Base-by-base conservation (phyloP, 2,329 filamentous ascomycete genomes). In the Colletotrichum navitas region DNA sequence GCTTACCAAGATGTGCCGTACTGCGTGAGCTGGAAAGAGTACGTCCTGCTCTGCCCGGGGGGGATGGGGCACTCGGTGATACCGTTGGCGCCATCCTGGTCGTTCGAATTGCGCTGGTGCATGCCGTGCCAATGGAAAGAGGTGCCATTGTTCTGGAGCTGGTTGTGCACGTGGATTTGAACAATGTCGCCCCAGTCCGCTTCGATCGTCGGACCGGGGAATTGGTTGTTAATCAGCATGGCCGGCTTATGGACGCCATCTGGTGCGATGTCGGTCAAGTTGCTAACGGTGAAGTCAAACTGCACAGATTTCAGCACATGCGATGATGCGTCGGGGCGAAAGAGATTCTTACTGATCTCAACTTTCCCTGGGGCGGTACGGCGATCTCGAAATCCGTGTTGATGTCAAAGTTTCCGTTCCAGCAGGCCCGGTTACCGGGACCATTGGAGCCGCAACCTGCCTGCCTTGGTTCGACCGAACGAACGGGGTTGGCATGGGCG, bases 121-220 rank as follows among this genome's bases (percentile, higher is more conserved):
- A 86, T 76, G 26, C 85, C 85, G 66, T 87, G 85, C 84, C 84
- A 86, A 73, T 86, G 85, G 41, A 86, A 79, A 0, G 83, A 81
- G 2, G 83, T 84, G 32, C 77, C 78, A 26, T 91, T 91, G 21
- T 75, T 75, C 7, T 84, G 84, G 4, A 92, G 85, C 12, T 87
- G 83, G 77, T 93, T 93, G 80, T 88, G 83, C 71, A 91, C 85
- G 47, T 88, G 88, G 61, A 91, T 86, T 58, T 90, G 80, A 49
- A 83, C 78, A 54, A 72, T 75, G 73, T 85, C 83, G 29, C 83
- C 83, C 83, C 83, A 85, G 73, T 84, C 80, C 63, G 76, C 78
- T 51, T 72, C 82, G 55, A 91, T 86, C 6, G 82, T 81, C 2
- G 89, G 89, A 1, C 88, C 89, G 29, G 87, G 86, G 73, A 74